phyloP scores from a whole-genome alignment of 2,329 filamentous ascomycete genomes.

The Penicillium sp. region DNA sequence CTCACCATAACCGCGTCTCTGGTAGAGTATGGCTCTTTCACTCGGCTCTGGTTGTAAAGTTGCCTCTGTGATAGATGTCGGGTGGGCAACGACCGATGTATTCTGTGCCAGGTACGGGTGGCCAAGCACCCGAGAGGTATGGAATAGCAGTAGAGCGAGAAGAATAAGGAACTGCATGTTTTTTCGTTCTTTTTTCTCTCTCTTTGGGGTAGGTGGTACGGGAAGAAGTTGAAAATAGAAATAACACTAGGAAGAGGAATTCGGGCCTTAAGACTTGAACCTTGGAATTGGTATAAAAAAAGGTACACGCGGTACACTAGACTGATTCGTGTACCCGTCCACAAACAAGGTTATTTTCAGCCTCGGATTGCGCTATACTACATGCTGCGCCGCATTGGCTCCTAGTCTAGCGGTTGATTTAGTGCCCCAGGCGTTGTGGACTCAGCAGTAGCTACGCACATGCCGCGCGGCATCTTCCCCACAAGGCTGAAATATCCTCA shows the following conservation, averaged over 20 bases:
- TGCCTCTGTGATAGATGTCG: neutral
- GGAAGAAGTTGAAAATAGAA: no score
- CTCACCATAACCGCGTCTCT: neutral
- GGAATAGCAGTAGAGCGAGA: neutral
- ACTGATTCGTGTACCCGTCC: neutral
- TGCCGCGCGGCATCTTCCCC: constrained; percentile 17
- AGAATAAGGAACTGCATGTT: neutral
- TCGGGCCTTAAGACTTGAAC: neutral
- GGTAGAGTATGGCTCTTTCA: neutral
- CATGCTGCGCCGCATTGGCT: neutral
- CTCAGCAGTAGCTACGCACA: constrained; percentile 6
- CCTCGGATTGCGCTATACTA: neutral
- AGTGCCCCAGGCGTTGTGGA: neutral
- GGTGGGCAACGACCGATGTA: neutral
- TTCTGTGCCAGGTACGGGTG: neutral
- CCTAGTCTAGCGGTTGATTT: neutral
- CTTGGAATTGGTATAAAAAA: neutral
- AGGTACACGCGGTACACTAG: neutral
- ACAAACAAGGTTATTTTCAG: neutral
- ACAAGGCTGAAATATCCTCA: constrained; percentile 5
- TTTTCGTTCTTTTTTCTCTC: neutral
- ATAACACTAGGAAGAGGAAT: neutral
- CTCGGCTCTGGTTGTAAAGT: neutral
- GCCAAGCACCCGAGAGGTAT: neutral
- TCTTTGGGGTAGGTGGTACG: neutral